These are phyloP conservation scores for Trichoderma gamsii DNA, from an alignment of 495 filamentous ascomycete genomes.

Conservation along the genomic window DNA sequence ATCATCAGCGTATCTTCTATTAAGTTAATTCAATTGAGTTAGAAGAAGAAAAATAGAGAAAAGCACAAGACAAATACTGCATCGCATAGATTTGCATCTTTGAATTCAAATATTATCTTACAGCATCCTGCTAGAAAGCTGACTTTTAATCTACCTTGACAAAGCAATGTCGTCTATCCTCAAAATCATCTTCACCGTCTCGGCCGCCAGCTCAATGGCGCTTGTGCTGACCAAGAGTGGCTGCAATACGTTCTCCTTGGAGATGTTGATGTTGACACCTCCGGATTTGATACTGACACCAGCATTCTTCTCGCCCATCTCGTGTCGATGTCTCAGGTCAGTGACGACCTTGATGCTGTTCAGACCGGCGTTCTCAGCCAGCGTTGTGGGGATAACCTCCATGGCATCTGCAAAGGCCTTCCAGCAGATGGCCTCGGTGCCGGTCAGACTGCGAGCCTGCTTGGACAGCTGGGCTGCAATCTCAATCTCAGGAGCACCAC, in stretches of 20 bases:
- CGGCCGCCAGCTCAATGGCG: slow-evolving; percentile 90
- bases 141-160: slow-evolving; percentile 23
- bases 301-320: slow-evolving; percentile 88
- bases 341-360: slow-evolving; percentile 99
- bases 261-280: slow-evolving; percentile 89
- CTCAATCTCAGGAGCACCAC: slow-evolving; percentile 92
- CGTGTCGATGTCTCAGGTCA: slow-evolving; percentile 87
- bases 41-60: neutral
- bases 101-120: slow-evolving; percentile 9
- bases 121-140: slow-evolving; percentile 8
- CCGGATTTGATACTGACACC: slow-evolving; percentile 96
- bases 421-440: slow-evolving; percentile 96
- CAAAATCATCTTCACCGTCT: slow-evolving; percentile 98
- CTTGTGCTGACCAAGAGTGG: slow-evolving; percentile 93
- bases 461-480: slow-evolving; percentile 75
- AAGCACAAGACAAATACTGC: neutral
- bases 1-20: neutral
- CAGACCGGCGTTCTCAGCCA: slow-evolving; percentile 94
- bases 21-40: neutral
- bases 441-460: slow-evolving; percentile 72
- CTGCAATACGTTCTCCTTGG: slow-evolving; percentile 96
- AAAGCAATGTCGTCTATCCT: slow-evolving; percentile 90
- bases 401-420: slow-evolving; percentile 97
- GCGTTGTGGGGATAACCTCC: slow-evolving; percentile 93
- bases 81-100: neutral